Conservation (phyloP, 2,329 filamentous ascomycete genomes). For the Colletotrichum neosansevieriae region DNA sequence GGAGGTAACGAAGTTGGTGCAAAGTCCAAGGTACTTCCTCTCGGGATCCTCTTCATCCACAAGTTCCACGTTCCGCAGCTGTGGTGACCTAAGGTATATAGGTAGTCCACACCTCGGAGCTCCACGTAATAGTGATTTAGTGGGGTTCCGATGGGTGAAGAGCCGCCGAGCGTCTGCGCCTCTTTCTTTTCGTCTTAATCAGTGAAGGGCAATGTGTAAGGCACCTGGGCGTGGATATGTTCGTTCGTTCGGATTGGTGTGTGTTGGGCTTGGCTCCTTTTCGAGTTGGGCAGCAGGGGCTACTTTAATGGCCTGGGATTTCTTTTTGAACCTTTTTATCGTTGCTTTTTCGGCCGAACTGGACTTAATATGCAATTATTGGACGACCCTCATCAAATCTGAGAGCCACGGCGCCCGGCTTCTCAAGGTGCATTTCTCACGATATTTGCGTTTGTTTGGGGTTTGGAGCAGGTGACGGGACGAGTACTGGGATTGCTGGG, state of each 20-base stretch:
- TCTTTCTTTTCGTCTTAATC: constrained; percentile 20
- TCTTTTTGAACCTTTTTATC: not conserved
- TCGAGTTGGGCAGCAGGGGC: not conserved
- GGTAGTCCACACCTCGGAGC: constrained; percentile 30
- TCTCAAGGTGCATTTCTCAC: constrained; percentile 1
- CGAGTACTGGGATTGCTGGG: constrained; percentile 11
- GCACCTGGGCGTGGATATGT: not conserved
- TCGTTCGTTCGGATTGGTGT: constrained; percentile 2
- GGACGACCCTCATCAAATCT: constrained; percentile 3
- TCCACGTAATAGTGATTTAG: constrained; percentile 34
- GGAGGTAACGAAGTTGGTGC: not conserved
- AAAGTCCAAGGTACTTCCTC: constrained; percentile 1
- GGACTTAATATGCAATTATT: constrained; percentile 7
- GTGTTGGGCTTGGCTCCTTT: constrained; percentile 4
- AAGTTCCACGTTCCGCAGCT: constrained; percentile 16
- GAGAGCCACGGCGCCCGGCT: not conserved
- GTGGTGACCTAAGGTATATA: constrained; percentile 4
- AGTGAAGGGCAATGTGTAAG: not conserved
- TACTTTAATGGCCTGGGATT: constrained; percentile 2
- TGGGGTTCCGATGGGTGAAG: constrained; percentile 32
- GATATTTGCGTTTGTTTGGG: constrained; percentile 12
- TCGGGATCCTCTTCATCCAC: constrained; percentile 18
- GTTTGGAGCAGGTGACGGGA: constrained; percentile 12
- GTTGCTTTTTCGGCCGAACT: not conserved
- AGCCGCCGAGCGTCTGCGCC: constrained; percentile 34